Base-by-base conservation (phyloP, 2,329 filamentous ascomycete species). In the Fusarium newnesense region DNA sequence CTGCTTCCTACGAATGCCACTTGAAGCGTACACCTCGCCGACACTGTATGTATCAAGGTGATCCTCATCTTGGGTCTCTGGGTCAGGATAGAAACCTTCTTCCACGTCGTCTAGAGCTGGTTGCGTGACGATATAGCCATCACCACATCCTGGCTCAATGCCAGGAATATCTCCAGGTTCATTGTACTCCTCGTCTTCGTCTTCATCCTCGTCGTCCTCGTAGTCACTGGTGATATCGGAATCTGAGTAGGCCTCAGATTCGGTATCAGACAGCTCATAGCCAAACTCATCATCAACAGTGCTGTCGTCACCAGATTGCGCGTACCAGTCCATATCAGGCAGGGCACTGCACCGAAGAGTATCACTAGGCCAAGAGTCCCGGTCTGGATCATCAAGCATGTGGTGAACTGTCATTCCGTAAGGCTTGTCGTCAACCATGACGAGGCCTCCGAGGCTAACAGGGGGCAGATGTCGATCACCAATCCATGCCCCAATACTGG, bases 391-490 rank as follows among this genome's bases (percentile, higher is more conserved):
- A 85, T 98, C 96, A 5, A 98, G 89, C 91, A 98, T 96, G 81
- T 98, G 96, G 78, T 98, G 96, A 1, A 98, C 96, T 28, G 94
- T 98, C 94, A 98, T 96, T 18, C 96, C 96, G 77, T 95, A 96
- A 0, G 94, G 90, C 80, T 93, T 91, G 62, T 93, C 91, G 78
- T 98, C 95, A 4, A 98, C 90, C 37, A 96, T 84, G 44, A 98
- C 90, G 8, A 97, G 87, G 13, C 96, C 96, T 18, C 96, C 96
- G 75, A 97, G 95, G 37, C 94, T 97, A 7, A 97, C 96, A 4
- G 96, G 94, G 10, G 95, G 95, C 6, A 98, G 85, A 79, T 98
- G 96, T 49, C 93, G 91, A 73, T 95, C 90, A 64, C 93, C 93
- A 57, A 94, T 91, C 86, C 94, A 98, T 2, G 95, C 95, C 11